Conservation (phyloP, 495 filamentous ascomycete genomes). For the Pseudomonodictys pantanalensis region DNA sequence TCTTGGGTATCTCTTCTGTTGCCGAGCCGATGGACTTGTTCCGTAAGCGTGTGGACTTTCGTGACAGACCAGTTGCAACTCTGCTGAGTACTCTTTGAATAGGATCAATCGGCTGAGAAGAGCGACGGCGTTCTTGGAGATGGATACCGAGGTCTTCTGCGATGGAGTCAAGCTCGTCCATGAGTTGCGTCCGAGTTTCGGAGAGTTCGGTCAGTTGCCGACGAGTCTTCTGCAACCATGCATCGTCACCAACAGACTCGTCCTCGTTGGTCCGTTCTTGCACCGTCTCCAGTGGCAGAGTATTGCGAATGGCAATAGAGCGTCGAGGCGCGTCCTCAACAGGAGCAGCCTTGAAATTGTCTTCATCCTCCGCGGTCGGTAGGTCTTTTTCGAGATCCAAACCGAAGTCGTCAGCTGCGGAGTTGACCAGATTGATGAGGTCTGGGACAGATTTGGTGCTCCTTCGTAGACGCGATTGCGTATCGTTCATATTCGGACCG, state of each 20-base stretch:
- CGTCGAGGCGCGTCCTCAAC: neutral
- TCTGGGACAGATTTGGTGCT: conserved; percentile 22
- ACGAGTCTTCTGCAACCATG: conserved; percentile 27
- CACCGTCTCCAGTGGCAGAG: neutral
- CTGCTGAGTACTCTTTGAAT: conserved; percentile 7
- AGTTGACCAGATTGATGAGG: conserved; percentile 27
- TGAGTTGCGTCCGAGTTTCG: conserved; percentile 16
- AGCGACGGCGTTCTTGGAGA: conserved; percentile 3
- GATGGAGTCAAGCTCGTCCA: conserved; percentile 28
- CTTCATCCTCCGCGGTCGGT: conserved; percentile 21
- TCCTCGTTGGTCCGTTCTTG: conserved; percentile 1
- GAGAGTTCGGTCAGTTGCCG: conserved; percentile 22
- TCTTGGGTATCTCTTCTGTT: conserved; percentile 15
- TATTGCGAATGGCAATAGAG: neutral
- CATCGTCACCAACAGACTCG: conserved; percentile 12
- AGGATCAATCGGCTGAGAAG: conserved; percentile 1
- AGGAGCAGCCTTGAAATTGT: conserved; percentile 19
- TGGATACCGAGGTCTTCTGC: conserved; percentile 18
- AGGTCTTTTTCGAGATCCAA: conserved; percentile 25
- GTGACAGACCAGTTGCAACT: conserved; percentile 10
- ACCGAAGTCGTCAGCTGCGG: conserved; percentile 32
- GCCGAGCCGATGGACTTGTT: conserved; percentile 24
- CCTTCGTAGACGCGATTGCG: conserved; percentile 7
- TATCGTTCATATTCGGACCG: conserved; percentile 28
- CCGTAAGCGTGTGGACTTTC: conserved; percentile 7